Conservation (phyloP, 257 asterid genomes). For the Solanum sejunctum region DNA sequence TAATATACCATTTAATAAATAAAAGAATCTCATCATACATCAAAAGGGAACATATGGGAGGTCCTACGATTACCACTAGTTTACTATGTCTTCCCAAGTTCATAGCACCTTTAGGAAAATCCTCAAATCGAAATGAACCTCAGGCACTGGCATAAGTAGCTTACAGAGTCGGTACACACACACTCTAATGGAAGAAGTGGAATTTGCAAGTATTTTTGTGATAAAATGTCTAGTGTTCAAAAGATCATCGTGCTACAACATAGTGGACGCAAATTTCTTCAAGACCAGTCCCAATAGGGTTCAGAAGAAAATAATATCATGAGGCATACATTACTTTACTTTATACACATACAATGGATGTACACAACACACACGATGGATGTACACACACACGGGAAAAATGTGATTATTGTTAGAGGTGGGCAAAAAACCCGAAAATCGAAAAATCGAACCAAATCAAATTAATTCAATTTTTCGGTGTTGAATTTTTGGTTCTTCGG, state of each 20-base stretch:
- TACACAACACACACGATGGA: neutral
- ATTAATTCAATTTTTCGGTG: no score
- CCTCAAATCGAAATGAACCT: neutral
- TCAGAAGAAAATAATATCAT: neutral
- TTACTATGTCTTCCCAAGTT: neutral
- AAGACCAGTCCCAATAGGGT: neutral
- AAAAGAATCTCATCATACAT: neutral
- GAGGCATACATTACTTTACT: neutral
- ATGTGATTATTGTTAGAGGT: neutral
- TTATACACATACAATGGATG: neutral
- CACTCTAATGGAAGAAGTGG: neutral
- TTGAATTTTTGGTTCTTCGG: no score
- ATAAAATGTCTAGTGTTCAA: neutral
- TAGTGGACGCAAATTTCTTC: neutral
- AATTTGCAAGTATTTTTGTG: neutral
- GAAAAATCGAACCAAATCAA: no score
- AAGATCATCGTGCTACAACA: neutral
- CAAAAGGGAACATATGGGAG: neutral
- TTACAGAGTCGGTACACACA: neutral
- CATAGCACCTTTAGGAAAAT: neutral
- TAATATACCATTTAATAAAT: neutral
- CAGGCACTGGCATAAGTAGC: neutral
- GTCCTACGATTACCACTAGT: neutral
- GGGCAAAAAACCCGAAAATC: no score
- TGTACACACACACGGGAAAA: neutral